phyloP scores from a whole-genome alignment of 495 filamentous ascomycete species.

The Ramalina intermedia region DNA sequence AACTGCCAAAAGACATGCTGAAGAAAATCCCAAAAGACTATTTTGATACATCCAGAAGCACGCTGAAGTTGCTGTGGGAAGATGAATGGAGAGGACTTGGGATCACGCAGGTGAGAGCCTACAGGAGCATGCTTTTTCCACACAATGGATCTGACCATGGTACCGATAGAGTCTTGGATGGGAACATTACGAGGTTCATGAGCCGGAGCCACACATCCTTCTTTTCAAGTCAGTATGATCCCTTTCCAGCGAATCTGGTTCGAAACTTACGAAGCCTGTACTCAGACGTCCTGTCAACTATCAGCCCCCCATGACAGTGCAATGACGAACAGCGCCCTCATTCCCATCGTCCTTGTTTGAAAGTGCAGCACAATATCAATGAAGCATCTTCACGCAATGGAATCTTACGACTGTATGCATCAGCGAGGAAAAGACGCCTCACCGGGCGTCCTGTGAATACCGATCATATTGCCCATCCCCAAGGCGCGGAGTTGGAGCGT shows the following conservation, averaged over 20 bases:
- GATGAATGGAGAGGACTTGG: constrained; percentile 95
- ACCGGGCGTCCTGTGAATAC: not conserved
- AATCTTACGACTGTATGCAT: constrained; percentile 1
- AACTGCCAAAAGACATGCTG: constrained; percentile 93
- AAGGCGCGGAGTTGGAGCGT: not conserved
- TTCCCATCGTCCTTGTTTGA: not conserved
- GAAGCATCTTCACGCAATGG: not conserved
- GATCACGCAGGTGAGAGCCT: constrained; percentile 68
- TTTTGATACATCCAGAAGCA: constrained; percentile 79
- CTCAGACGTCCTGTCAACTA: constrained; percentile 74
- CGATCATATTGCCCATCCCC: not conserved
- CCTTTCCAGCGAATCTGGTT: not conserved
- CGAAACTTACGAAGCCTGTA: constrained; percentile 5
- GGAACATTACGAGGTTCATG: constrained; percentile 99
- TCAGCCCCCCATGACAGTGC: constrained; percentile 41
- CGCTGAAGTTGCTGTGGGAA: constrained; percentile 92
- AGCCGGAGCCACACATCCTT: constrained; percentile 94
- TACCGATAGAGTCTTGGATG: constrained; percentile 72
- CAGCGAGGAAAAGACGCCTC: not conserved
- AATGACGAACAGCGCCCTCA: not conserved
- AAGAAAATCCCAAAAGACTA: constrained; percentile 94
- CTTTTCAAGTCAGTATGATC: constrained; percentile 72
- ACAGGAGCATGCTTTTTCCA: not conserved
- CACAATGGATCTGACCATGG: constrained; percentile 12
- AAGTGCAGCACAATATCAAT: not conserved